Conservation (phyloP, 192 early-diverging fungal species). For the Coemansia furcata region DNA sequence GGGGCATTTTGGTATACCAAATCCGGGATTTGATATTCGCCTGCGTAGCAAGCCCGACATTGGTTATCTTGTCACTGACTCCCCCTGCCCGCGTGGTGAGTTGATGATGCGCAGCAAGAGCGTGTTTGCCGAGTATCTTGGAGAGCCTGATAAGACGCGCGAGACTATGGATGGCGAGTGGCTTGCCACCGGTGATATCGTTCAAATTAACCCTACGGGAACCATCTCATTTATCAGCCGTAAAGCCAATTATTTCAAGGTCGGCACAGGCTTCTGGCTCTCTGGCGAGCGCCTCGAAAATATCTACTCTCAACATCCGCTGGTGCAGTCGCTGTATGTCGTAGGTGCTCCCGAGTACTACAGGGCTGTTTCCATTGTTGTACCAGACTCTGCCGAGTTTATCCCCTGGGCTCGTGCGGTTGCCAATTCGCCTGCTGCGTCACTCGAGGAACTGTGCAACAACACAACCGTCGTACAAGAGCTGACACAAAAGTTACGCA, state of each 20-base stretch:
- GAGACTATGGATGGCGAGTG: slow-evolving; percentile 74
- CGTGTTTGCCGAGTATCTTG: slow-evolving; percentile 73
- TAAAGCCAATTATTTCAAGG: slow-evolving; percentile 72
- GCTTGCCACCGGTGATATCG: slow-evolving; percentile 82
- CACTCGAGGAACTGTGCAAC: slow-evolving; percentile 55
- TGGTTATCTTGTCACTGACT: slow-evolving; percentile 71
- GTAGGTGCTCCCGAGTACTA: slow-evolving; percentile 80
- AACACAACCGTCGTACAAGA: slow-evolving; percentile 53
- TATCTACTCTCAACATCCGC: slow-evolving; percentile 60
- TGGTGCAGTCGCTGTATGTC: slow-evolving; percentile 81
- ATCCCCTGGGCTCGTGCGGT: slow-evolving; percentile 58
- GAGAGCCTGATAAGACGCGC: slow-evolving; percentile 66
- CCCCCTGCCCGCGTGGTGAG: slow-evolving; percentile 77
- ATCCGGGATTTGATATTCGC: slow-evolving; percentile 69
- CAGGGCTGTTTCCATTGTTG: slow-evolving; percentile 76
- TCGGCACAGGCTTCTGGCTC: slow-evolving; percentile 80
- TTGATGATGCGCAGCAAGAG: slow-evolving; percentile 72
- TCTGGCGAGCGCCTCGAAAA: slow-evolving; percentile 84
- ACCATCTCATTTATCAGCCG: slow-evolving; percentile 70
- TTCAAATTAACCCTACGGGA: slow-evolving; percentile 59
- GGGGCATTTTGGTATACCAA: slow-evolving; percentile 68
- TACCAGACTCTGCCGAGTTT: slow-evolving; percentile 68
- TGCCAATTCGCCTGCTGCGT: slow-evolving; percentile 17
- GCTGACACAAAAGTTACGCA: slow-evolving; percentile 57
- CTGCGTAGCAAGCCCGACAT: slow-evolving; percentile 81